Evolutionary conservation across 1,139 yeast species (phyloP).

Genomic region (Arxiozyma bovina): DNA sequence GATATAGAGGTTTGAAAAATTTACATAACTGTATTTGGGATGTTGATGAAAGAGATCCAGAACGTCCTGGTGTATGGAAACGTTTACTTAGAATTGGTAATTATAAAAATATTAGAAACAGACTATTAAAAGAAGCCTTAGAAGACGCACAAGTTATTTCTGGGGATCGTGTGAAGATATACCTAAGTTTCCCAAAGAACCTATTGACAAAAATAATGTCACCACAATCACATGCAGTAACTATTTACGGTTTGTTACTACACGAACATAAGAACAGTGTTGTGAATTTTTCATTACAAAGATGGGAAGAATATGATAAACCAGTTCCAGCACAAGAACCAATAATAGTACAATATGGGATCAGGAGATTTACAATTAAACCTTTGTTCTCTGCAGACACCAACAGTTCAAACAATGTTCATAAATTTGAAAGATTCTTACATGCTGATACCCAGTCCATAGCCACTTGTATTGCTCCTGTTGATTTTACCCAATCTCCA

Average conservation of each 20-base stretch:
- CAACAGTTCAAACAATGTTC: slow-evolving; percentile 73
- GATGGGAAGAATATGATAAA: slow-evolving; percentile 82
- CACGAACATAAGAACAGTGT: slow-evolving; percentile 85
- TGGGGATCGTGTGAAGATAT: slow-evolving; percentile 58
- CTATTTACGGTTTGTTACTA: slow-evolving; percentile 63
- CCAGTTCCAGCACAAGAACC: slow-evolving; percentile 78
- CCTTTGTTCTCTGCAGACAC: slow-evolving; percentile 81
- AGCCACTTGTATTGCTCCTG: slow-evolving; percentile 90
- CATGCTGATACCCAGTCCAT: slow-evolving; percentile 69
- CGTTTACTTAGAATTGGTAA: slow-evolving; percentile 67
- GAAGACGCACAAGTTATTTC: slow-evolving; percentile 52
- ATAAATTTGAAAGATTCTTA: slow-evolving; percentile 74
- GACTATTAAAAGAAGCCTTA: slow-evolving; percentile 51
- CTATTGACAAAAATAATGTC: slow-evolving; percentile 38
- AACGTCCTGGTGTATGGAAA: slow-evolving; percentile 71
- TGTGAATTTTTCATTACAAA: slow-evolving; percentile 69
- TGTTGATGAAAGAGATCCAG: slow-evolving; percentile 67
- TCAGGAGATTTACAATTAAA: slow-evolving; percentile 74
- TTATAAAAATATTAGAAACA: slow-evolving; percentile 69
- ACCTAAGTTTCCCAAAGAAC: slow-evolving; percentile 51
- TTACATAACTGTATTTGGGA: slow-evolving; percentile 82
- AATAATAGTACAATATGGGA: slow-evolving; percentile 84
- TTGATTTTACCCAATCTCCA: slow-evolving; percentile 73
- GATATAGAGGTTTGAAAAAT: slow-evolving; percentile 83
- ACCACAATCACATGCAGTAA: slow-evolving; percentile 42